Conservation (phyloP, 2,329 filamentous ascomycete genomes). For the Myrmaecium sp. region DNA sequence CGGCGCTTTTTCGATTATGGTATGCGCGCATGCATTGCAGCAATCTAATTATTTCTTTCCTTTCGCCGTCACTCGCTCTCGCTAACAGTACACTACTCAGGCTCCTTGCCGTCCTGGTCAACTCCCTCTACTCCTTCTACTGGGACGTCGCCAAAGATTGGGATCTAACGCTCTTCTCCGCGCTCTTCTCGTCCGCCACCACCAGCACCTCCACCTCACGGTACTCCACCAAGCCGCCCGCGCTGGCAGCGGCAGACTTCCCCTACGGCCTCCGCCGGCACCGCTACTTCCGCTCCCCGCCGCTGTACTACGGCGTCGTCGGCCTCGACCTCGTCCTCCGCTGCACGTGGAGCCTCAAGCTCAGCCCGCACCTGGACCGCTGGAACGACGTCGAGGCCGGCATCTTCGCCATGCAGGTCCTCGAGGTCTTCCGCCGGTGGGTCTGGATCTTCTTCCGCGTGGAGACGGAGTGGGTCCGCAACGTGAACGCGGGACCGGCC, state of each 20-base stretch:
- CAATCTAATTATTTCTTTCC: conserved; percentile 1
- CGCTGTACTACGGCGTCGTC: conserved; percentile 71
- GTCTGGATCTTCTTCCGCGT: conserved; percentile 94
- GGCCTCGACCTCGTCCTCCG: conserved; percentile 62
- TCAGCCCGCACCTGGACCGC: conserved; percentile 66
- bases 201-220: too few species aligned
- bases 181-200: too few species aligned
- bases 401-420: conserved; percentile 70
- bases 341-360: conserved; percentile 82
- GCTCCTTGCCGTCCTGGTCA: conserved; percentile 58
- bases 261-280: conserved; percentile 63
- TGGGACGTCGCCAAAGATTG: conserved; percentile 97
- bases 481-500: conserved; percentile 35
- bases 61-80: too few species aligned
- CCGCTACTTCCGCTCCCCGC: conserved; percentile 53
- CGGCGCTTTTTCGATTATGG: conserved; percentile 39
- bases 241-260: conserved; percentile 46
- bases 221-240: too few species aligned
- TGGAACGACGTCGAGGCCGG: conserved; percentile 76
- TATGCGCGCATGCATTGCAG: conserved; percentile 13
- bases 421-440: conserved; percentile 82
- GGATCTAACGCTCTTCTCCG: conserved; percentile 72
- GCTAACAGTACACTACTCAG: conserved; percentile 27
- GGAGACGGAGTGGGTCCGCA: conserved; percentile 72
- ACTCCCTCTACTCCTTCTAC: conserved; percentile 92